phyloP scores from a whole-genome alignment of 352 stramenopile species.

The Phytophthora syringae region DNA sequence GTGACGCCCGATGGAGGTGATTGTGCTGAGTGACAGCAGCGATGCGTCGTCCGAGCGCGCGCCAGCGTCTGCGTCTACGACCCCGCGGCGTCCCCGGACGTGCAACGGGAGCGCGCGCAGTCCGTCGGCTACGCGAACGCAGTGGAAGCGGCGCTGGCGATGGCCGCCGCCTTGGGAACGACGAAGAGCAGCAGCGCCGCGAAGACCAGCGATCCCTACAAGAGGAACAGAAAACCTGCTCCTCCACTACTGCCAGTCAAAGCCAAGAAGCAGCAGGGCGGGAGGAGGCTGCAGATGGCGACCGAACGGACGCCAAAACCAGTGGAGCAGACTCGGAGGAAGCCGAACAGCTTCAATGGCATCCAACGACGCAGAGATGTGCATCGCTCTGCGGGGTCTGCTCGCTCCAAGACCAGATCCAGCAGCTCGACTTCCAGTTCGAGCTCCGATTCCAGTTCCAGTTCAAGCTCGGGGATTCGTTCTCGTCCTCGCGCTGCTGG shows the following conservation, averaged over 20 bases:
- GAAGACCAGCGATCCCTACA: slow-evolving; percentile 4
- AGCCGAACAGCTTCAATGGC: not conserved
- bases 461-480: too few relatives aligned
- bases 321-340: slow-evolving; percentile 3
- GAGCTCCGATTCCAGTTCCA: slow-evolving; percentile 3
- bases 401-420: slow-evolving; percentile 3
- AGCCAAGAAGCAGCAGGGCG: slow-evolving; percentile 8
- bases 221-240: slow-evolving; percentile 2
- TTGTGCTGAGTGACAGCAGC: too few relatives aligned
- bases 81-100: slow-evolving; percentile 1
- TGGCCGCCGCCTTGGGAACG: slow-evolving; percentile 31
- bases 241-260: slow-evolving; percentile 23
- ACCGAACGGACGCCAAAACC: not conserved
- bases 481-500: too few relatives aligned
- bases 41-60: too few relatives aligned
- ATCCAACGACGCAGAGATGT: not conserved
- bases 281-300: not conserved
- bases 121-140: slow-evolving; percentile 31
- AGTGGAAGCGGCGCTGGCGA: slow-evolving; percentile 36
- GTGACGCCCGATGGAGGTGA: too few relatives aligned
- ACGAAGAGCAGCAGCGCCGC: not conserved
- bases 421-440: slow-evolving; percentile 9
- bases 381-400: too few relatives aligned
- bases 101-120: slow-evolving; percentile 5
- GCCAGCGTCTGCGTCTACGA: slow-evolving; percentile 17